Evolutionary conservation across 2,329 filamentous ascomycete genomes (phyloP).

Genomic region (Claviceps capensis): DNA sequence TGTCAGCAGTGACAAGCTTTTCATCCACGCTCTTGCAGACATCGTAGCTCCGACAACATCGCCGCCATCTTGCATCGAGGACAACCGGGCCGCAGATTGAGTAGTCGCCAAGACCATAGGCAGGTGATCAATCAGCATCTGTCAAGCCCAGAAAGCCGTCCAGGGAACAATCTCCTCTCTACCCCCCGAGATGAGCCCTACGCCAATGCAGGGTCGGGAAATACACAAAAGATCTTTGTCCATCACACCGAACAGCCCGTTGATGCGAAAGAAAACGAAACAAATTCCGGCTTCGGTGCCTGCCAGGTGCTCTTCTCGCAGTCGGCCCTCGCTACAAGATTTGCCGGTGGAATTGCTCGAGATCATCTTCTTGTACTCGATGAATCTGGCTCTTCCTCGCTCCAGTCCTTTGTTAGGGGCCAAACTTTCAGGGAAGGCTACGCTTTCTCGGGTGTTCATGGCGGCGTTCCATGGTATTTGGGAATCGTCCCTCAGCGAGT

Average conservation of each 20-base stretch:
- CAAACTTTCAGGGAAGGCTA: constrained; percentile 29
- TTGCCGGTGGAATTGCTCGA: constrained; percentile 41
- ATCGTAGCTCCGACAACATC: too few species aligned
- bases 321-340: constrained; percentile 16
- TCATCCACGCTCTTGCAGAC: too few species aligned
- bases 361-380: constrained; percentile 35
- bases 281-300: constrained; percentile 4
- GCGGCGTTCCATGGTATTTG: too few species aligned
- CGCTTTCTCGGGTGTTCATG: constrained; percentile 13
- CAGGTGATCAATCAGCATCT: too few species aligned
- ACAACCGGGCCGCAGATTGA: too few species aligned
- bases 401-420: constrained; percentile 30
- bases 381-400: constrained; percentile 6
- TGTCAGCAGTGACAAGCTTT: too few species aligned
- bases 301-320: background rate
- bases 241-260: constrained; percentile 1
- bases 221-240: constrained; percentile 22
- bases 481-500: constrained; percentile 11
- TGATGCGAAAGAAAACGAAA: constrained; percentile 13
- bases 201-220: constrained; percentile 32
- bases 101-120: too few species aligned
- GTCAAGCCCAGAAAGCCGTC: background rate
- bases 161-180: background rate
- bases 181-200: constrained; percentile 28
- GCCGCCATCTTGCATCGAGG: too few species aligned